Evolutionary conservation across 768 basidiomycete genomes (phyloP), one percentile per base, ranked within the genome.

Genomic region (Tricholoma terreum): DNA sequence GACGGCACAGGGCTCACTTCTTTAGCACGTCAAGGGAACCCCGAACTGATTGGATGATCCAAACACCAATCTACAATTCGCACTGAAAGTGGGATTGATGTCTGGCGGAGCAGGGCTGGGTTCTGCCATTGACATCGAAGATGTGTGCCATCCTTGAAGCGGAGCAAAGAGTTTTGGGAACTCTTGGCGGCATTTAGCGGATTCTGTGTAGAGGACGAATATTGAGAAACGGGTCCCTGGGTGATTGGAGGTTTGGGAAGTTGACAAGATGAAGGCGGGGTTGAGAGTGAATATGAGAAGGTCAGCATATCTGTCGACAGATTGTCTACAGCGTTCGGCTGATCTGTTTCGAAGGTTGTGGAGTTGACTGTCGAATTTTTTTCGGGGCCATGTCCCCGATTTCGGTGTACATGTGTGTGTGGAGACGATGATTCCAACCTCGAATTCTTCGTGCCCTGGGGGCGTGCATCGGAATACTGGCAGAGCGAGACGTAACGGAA

Each of bases 41-140:
- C n/a, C 50, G n/a, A n/a, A 55, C 52, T 10, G 58, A 54, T 53
- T 48, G 55, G 30, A 65, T 54, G 30, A 65, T 4, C 46, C 50
- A 12, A 22, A 54, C 2, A 57, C 56, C 9, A 42, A n/a, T 14
- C 33, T 60, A 34, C 35, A 51, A 6, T 84, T 89, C 58, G 82
- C 80, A 1, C 60, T 84, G 2, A 77, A 79, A 27, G 70, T 92
- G n/a, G 4, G 78, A 83, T 24, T 84, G 85, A 0, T 73, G 80
- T 4, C 78, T 92, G 6, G 78, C 85, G 2, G 85, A 87, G 49
- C 70, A 86, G 4, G 77, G 76, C 0, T 93, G 90, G 88, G 68
- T 91, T 9, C 66, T 86, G 2, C 86, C 89, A 1, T 69, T 77
- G 11, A 65, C 90, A n/a, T 63, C 84, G 12, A 83, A 81, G 61